phyloP scores from a whole-genome alignment of 2,329 filamentous ascomycete genomes.

The Botrytis fabae region DNA sequence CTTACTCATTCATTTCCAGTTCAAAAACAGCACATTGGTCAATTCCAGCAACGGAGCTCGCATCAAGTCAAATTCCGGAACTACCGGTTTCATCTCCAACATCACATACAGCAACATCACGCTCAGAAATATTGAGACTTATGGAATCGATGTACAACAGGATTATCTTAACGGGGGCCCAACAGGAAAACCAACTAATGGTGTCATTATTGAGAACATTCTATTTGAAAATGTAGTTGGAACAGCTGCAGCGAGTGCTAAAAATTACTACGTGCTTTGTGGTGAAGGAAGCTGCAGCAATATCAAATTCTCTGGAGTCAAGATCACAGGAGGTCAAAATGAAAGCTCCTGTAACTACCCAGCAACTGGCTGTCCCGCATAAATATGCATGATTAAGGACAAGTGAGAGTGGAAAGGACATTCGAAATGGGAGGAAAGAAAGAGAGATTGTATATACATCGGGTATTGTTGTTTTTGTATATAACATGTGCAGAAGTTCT shows the following conservation, averaged over 20 bases:
- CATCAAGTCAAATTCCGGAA: slow-evolving; percentile 45
- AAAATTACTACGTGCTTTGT: slow-evolving; percentile 45
- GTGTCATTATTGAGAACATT: slow-evolving; percentile 43
- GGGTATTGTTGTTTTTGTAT: background rate
- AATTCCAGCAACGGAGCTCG: slow-evolving; percentile 42
- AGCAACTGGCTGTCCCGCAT: slow-evolving; percentile 34
- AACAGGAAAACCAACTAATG: slow-evolving; percentile 44
- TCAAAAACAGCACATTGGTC: slow-evolving; percentile 34
- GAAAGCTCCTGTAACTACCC: slow-evolving; percentile 39
- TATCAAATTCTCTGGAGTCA: slow-evolving; percentile 43
- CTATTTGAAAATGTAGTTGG: slow-evolving; percentile 43
- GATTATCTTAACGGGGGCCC: slow-evolving; percentile 52
- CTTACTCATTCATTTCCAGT: slow-evolving; percentile 26
- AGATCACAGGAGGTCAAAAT: slow-evolving; percentile 35
- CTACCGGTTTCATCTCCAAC: slow-evolving; percentile 44
- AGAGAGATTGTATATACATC: background rate
- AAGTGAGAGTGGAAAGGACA: background rate
- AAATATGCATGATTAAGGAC: background rate
- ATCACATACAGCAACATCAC: slow-evolving; percentile 51
- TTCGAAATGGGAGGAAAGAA: background rate
- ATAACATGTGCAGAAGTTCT: background rate
- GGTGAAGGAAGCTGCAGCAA: slow-evolving; percentile 44
- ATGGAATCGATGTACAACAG: slow-evolving; percentile 54
- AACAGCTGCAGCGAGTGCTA: slow-evolving; percentile 34
- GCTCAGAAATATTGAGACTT: slow-evolving; percentile 47